These are phyloP conservation scores for Kregervanrija fluxuum DNA, from an alignment of 805 yeast species.

Conservation along the genomic window DNA sequence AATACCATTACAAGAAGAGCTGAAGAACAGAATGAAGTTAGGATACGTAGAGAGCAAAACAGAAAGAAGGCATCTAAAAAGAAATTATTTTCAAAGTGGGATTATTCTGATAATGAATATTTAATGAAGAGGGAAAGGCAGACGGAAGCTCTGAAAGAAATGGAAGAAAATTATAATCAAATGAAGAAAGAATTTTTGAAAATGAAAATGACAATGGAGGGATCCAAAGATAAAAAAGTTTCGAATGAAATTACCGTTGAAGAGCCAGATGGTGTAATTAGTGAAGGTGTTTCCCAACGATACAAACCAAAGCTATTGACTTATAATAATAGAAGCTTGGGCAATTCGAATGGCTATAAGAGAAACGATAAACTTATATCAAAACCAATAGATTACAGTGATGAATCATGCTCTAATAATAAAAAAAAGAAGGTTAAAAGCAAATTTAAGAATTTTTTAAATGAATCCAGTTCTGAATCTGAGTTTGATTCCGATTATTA, in stretches of 20 bases:
- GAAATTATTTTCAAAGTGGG: no score
- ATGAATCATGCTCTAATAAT: background rate
- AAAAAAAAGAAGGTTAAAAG: background rate
- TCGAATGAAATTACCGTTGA: background rate
- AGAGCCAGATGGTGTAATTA: slow-evolving; percentile 1
- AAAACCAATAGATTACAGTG: background rate
- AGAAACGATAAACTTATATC: no score
- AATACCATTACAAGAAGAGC: no score
- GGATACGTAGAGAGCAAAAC: background rate
- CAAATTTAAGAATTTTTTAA: no score
- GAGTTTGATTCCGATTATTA: no score
- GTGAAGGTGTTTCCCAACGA: background rate
- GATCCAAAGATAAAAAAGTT: background rate
- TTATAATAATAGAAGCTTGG: background rate
- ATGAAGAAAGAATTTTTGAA: background rate
- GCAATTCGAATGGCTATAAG: no score
- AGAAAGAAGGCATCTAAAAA: no score
- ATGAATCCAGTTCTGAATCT: no score
- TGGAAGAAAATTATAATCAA: background rate
- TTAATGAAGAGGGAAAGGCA: background rate
- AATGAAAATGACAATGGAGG: background rate
- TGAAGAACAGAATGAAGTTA: background rate
- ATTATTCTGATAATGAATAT: background rate
- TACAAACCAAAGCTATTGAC: background rate
- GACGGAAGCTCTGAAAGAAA: background rate